Conservation (phyloP, 352 stramenopile genomes). For the Phytophthora kernoviae region DNA sequence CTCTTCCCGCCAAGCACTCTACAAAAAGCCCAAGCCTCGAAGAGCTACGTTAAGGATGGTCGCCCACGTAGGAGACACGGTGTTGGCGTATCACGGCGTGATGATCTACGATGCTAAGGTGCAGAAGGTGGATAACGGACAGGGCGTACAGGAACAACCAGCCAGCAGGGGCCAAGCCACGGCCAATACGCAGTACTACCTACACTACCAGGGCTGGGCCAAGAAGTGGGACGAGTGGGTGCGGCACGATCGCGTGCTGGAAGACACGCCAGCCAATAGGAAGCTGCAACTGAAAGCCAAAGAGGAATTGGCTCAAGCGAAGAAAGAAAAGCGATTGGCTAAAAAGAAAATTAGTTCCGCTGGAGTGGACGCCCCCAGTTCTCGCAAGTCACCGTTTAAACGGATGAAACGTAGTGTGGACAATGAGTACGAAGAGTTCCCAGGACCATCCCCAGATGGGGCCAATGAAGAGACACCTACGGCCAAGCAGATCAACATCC, state of each 20-base stretch:
- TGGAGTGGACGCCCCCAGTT: constrained; percentile 50
- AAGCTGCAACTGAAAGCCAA: constrained; percentile 63
- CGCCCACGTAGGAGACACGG: constrained; percentile 70
- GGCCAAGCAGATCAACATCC: constrained; percentile 63
- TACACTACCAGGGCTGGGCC: constrained; percentile 92
- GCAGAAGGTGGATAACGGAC: constrained; percentile 79
- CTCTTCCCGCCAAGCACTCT: constrained; percentile 2
- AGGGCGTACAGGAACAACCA: constrained; percentile 45
- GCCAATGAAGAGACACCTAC: background rate
- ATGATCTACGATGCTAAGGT: constrained; percentile 90
- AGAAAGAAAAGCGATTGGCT: constrained; percentile 61
- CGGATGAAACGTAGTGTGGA: constrained; percentile 69
- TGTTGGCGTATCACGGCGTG: constrained; percentile 80
- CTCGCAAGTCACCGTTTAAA: constrained; percentile 78
- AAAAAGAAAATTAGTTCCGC: constrained; percentile 69
- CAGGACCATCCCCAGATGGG: constrained; percentile 13
- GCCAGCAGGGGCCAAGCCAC: constrained; percentile 15
- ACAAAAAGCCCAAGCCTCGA: background rate
- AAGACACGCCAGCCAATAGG: constrained; percentile 65
- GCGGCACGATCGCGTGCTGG: constrained; percentile 65
- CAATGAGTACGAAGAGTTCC: constrained; percentile 72
- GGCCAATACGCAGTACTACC: constrained; percentile 75
- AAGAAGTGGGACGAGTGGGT: constrained; percentile 94
- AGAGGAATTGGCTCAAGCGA: constrained; percentile 42
- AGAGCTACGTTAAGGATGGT: constrained; percentile 43